Evolutionary conservation across 305 asterid species (phyloP), one percentile per base, ranked within the genome.

Genomic region (Plantago coronopus): DNA sequence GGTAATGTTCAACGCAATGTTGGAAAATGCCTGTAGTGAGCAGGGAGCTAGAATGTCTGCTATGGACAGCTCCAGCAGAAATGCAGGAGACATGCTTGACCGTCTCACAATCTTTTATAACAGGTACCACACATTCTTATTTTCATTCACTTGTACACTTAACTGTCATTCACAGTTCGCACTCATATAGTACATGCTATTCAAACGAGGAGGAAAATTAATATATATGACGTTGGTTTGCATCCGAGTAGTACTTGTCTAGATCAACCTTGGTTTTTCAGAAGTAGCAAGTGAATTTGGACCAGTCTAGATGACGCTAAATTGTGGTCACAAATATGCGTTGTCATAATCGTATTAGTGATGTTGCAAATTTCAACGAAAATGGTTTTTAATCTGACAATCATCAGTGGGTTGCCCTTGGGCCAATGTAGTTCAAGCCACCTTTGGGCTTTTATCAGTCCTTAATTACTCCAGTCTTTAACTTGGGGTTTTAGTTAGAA

Each of bases 11-110:
- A 93, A 85, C 63, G 96, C 94, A 0, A 88, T 89, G 43, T 51
- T 89, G 72, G 99, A 93, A 81, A 89, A 93, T 61, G 99, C 99
- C 71, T 89, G 97, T 81, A 89, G 99, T 82, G 97, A 93, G 82
- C 99, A 87, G 75, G 99, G 97, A 66, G 97, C 99, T 58, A 82
- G 97, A 76, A 93, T 93, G 99, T 89, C 97, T 76, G 97, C 99
- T 15, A 93, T 93, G 99, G 99, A 93, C 68, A 93, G 99, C 76
- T 93, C 99, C 77, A 93, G 97, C 80, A 83, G 96, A 73, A 93
- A 93, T 69, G 99, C 97, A 38, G 99, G 99, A 46, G 99, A 93
- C 1, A 82, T 93, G 97, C 99, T 93, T 78, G 99, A 93, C 74
- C 95, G 95, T 23, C 96, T 93, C 76, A 93, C 99, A 8, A 91